A percentile compares a stretch with the other conserved stretches of the same genome.
Conservation (phyloP, 2,329 filamentous ascomycete species). For the Botryotinia convoluta region DNA sequence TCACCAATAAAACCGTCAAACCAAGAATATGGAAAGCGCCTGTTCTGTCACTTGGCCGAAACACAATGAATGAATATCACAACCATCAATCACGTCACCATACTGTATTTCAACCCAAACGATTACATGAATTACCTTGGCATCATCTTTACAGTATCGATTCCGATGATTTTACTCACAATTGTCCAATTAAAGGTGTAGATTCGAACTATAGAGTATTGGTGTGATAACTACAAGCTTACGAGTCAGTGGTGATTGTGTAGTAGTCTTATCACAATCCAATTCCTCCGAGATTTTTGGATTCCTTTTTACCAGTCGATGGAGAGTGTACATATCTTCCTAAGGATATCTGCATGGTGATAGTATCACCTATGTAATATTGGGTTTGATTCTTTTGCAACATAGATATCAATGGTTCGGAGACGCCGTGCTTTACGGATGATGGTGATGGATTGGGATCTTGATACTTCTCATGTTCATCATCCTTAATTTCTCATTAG, state of each 20-base stretch:
- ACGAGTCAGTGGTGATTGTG: constrained; percentile 1
- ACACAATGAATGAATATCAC: not conserved
- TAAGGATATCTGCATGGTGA: constrained; percentile 3
- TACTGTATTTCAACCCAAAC: not conserved
- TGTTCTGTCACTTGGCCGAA: not conserved
- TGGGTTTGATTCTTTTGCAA: not conserved
- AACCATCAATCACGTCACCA: not conserved
- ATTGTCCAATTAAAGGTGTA: not conserved
- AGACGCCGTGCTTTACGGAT: not conserved
- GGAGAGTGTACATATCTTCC: not conserved
- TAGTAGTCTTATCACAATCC: not conserved
- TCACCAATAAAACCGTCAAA: not conserved
- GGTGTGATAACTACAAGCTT: not conserved
- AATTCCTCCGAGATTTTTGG: not conserved
- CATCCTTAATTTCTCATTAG: not conserved
- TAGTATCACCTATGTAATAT: not conserved
- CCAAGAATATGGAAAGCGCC: not conserved
- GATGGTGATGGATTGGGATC: not conserved
- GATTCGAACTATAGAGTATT: not conserved
- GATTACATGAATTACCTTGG: not conserved
- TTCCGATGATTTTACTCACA: not conserved
- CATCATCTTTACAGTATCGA: not conserved
- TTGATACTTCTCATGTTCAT: not conserved
- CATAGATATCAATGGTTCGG: not conserved
- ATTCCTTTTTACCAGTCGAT: not conserved